phyloP scores from a whole-genome alignment of 139 green algal genomes.

The Coccomyxa sp. region DNA sequence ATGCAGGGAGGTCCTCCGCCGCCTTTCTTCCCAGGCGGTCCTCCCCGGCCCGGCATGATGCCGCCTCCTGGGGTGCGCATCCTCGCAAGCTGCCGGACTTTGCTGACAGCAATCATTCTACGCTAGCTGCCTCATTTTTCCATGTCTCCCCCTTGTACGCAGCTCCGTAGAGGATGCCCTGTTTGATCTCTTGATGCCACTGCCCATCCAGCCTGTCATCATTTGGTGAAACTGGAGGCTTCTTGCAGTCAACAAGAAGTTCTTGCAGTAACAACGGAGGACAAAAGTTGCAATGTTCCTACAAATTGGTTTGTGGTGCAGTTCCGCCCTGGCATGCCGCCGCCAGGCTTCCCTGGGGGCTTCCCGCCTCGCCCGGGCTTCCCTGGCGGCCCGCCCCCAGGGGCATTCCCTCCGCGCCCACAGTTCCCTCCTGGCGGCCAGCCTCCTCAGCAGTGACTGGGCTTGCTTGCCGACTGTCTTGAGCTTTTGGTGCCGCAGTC shows the following conservation, averaged over 20 bases:
- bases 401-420: too few species aligned
- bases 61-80: background rate
- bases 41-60: background rate
- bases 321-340: background rate
- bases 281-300: background rate
- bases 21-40: background rate
- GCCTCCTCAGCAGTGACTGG: background rate
- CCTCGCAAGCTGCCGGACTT: background rate
- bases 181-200: background rate
- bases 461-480: background rate
- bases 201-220: background rate
- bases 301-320: background rate
- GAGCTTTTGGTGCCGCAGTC: too few species aligned
- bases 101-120: background rate
- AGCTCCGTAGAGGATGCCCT: background rate
- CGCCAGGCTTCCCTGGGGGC: conserved; percentile 1
- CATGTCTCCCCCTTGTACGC: background rate
- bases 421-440: background rate
- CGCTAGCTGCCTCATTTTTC: background rate
- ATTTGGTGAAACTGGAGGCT: background rate
- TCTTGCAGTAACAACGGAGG: background rate
- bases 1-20: background rate
- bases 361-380: background rate
- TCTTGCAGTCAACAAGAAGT: background rate
- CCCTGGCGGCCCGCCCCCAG: background rate